Evolutionary conservation across 2,329 filamentous ascomycete genomes (phyloP), one percentile per base, ranked within the genome.

Genomic region (Cladobotryum protrusum): DNA sequence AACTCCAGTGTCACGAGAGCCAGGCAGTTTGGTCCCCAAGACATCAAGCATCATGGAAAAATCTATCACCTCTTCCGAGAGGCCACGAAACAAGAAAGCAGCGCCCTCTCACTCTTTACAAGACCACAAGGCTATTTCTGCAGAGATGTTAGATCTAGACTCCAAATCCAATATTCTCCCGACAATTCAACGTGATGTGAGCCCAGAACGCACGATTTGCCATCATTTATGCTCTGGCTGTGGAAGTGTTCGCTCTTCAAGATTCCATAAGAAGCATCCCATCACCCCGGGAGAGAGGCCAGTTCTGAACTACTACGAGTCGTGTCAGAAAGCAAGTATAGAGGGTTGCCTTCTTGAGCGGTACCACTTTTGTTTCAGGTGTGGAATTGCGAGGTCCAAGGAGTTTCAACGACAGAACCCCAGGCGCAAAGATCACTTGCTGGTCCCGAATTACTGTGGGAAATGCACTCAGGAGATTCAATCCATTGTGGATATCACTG

Each of bases 291-390:
- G 49, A 2, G 52, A 56, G 24, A 62, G 56, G 12, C 54, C 57
- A 4, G 55, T 64, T 18, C 53, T 63, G 39, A 72, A 68, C 43
- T 63, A 69, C 33, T 72, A 69, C 43, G 56, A 60, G 36, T 52
- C 55, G 5, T 72, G 70, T 49, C 64, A 65, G 35, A 56, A 63
- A 36, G 50, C 50, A n/a, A 56, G 48, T 17, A 54, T 63, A 7
- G 48, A 55, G 3, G 52, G 56, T 20, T 59, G 58, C 1, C 43
- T 61, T 32, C 53, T 57, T 9, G 54, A 59, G 8, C 29, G 45
- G 1, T 59, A 63, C 35, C 72, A 73, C 47, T 67, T 75, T 17
- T 78, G 75, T 57, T 70, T 57, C n/a, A 55, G 61, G 11, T 64
- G 62, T 39, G 62, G 62, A 6, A 52, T 54, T 18, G 61, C 53